Evolutionary conservation across 1,284 basidiomycete species (phyloP), one percentile per base, ranked within the genome.

Genomic region (Pseudozyma tsukubaensis): DNA sequence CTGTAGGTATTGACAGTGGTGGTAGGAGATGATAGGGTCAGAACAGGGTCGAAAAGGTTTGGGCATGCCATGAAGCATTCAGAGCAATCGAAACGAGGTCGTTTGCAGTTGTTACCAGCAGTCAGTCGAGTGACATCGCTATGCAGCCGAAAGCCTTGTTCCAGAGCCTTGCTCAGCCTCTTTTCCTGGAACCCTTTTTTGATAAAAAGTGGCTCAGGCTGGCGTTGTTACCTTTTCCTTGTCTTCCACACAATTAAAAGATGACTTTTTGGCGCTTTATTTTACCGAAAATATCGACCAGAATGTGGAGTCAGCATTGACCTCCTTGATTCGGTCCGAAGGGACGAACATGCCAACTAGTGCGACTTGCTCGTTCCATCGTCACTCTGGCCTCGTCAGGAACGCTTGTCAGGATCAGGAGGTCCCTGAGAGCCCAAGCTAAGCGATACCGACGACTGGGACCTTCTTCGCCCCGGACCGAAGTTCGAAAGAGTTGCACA

Each of bases 111-210:
- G 16, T 44, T 18, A 50, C 24, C 24, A 37, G 49, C 49, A 39
- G 39, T 14, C 49, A 24, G 34, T 42, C 50, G 39, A 35, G 53
- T 67, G 64, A 67, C 64, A 59, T 67, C 52, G 57, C 52, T 40
- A 13, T 66, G 63, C 63, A 66, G 45, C 51, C 19, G 24, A n/a
- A 21, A 47, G 50, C 44, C 45, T 35, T 43, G 45, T 14, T 21
- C 18, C 5, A 43, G 12, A 16, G 9, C 2, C 42, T 40, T 21
- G 14, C 43, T 37, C 37, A 39, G 16, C 37, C 47, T 49, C 18
- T 42, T 50, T 43, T 10, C 48, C 13, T 19, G n/a, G 11, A n/a
- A 19, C 40, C 2, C 18, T 32, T 42, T 53, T 43, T 44, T 32
- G 16, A 6, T n/a, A 39, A 39, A 39, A 3, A 39, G 37, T 39